phyloP scores from a whole-genome alignment of 2,329 filamentous ascomycete genomes.

The Graphiopsis chlorocephala region DNA sequence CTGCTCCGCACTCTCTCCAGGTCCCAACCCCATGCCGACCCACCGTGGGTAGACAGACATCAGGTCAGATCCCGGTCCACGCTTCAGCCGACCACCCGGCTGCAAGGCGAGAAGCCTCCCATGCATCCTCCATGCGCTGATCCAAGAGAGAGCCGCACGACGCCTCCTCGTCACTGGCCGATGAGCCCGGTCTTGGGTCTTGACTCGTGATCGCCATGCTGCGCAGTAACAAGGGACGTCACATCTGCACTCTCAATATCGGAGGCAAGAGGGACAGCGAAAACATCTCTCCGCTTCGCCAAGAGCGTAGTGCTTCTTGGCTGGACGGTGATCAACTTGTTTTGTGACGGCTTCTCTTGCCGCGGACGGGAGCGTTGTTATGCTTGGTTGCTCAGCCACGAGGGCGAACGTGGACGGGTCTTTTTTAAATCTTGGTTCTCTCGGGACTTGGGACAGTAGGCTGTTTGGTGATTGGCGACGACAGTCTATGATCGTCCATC shows the following conservation, averaged over 20 bases:
- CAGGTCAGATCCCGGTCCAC: background rate
- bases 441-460: background rate
- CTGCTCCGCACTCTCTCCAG: background rate
- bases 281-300: background rate
- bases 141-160: background rate
- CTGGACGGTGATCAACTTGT: background rate
- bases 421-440: background rate
- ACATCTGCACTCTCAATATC: background rate
- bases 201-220: background rate
- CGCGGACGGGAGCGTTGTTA: background rate
- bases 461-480: background rate
- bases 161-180: constrained; percentile 5
- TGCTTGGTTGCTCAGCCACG: constrained; percentile 1
- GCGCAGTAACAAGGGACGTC: background rate
- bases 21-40: background rate
- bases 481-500: background rate
- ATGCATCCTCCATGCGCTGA: background rate
- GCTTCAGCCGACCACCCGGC: background rate
- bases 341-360: background rate
- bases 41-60: background rate
- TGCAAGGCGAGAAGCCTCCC: background rate
- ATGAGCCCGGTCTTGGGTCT: background rate
- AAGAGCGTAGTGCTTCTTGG: constrained; percentile 1
- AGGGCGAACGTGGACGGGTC: background rate
- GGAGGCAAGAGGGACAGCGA: background rate